These are phyloP conservation scores for Fusarium torreyae DNA, from an alignment of 2,329 filamentous ascomycete species.

Conservation along the genomic window DNA sequence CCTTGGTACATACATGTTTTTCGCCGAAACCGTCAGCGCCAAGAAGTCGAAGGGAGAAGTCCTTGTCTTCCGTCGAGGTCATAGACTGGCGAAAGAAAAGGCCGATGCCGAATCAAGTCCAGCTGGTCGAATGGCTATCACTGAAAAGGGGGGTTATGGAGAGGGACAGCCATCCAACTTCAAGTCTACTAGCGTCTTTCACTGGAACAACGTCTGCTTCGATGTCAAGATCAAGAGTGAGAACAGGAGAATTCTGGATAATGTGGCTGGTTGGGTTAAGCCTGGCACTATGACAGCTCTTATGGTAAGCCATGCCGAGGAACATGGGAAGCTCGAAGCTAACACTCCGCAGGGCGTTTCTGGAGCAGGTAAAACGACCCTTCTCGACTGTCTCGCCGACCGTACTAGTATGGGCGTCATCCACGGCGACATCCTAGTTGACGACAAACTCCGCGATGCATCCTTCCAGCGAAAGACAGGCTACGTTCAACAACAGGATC, in stretches of 20 bases:
- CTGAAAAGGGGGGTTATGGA: slow-evolving; percentile 33
- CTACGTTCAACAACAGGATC: slow-evolving; percentile 90
- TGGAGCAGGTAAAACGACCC: slow-evolving; percentile 89
- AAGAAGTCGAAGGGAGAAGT: slow-evolving; percentile 74
- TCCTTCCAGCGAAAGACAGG: slow-evolving; percentile 91
- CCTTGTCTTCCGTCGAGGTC: slow-evolving; percentile 68
- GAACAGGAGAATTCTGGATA: slow-evolving; percentile 79
- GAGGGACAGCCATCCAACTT: slow-evolving; percentile 44
- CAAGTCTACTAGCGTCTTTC: slow-evolving; percentile 79
- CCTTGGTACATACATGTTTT: slow-evolving; percentile 63
- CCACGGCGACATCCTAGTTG: slow-evolving; percentile 79
- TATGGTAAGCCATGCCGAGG: slow-evolving; percentile 67
- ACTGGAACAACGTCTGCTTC: slow-evolving; percentile 85
- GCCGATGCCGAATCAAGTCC: slow-evolving; percentile 35
- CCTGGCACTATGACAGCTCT: slow-evolving; percentile 88
- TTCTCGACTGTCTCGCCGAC: slow-evolving; percentile 85
- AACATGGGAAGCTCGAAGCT: rapidly evolving
- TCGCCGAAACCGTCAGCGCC: slow-evolving; percentile 63
- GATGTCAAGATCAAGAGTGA: slow-evolving; percentile 81
- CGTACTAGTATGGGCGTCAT: slow-evolving; percentile 89
- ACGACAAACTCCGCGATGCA: slow-evolving; percentile 74
- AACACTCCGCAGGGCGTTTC: slow-evolving; percentile 66
- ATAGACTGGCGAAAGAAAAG: slow-evolving; percentile 13
- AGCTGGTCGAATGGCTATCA: slow-evolving; percentile 8
- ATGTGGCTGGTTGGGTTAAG: slow-evolving; percentile 92